Base-by-base conservation (phyloP, 805 yeast genomes). In the Metschnikowia continentalis region DNA sequence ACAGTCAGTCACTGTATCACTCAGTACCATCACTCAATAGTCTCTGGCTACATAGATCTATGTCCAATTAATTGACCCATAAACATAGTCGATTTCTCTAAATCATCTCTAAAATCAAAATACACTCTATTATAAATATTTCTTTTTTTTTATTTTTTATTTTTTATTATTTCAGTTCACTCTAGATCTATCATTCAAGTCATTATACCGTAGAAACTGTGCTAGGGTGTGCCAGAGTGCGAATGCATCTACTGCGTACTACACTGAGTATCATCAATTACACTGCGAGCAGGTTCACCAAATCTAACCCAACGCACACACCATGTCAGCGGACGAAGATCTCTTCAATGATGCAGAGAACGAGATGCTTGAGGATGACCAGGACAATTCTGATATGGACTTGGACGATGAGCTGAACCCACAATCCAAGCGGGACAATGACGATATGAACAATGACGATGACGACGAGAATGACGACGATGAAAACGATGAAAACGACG, bases 361-460 rank as follows among this genome's bases (percentile, higher is more conserved):
- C 39, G 57, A 51, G 13, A 54, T 54, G 50, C 47, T 54, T 15
- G 61, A 42, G 8, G 58, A 56, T 7, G 53, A 56, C 30, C 46
- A 43, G 11, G 61, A 57, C 47, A 53, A 52, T 35, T 51, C 51
- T 23, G 60, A 55, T 30, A 54, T 58, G 59, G 54, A 56, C 36
- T 20, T 56, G 33, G 59, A 54, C 30, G 48, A 32, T 17, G 49
- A 36, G 35, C 52, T 35, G n/a, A 30, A 45, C 20, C 47, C 54
- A 15, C 69, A 64, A 20, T 66, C 65, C 11, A 63, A 59, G 7
- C 66, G 56, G 5, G 62, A 54, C 26, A 63, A 58, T 17, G 63
- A 54, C 11, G 66, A 32, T 60, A 61, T 20, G 64, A 63, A 38
- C 61, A 58, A 3, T 61, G 63, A 60, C 8, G 56, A 54, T 3